A percentile compares a stretch with the other conserved stretches of the same genome.
phyloP scores from a whole-genome alignment of 2,329 filamentous ascomycete genomes.

The Colletotrichum limetticola region DNA sequence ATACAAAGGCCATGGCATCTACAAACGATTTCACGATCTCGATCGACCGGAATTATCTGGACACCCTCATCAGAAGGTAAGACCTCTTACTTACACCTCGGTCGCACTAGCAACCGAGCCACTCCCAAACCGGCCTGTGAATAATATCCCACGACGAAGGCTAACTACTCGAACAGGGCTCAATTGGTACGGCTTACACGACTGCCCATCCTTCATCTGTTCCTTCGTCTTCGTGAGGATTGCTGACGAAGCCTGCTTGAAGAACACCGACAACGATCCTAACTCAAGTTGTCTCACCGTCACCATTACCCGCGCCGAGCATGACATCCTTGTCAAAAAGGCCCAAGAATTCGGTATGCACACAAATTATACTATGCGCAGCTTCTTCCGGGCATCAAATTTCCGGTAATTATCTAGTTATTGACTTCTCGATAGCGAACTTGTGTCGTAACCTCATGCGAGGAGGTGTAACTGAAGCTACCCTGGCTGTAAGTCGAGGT shows the following conservation, averaged over 20 bases:
- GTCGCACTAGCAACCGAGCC: background rate
- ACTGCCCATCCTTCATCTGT: background rate
- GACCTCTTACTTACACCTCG: constrained; percentile 36
- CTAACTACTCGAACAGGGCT: constrained; percentile 37
- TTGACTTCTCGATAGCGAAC: constrained; percentile 47
- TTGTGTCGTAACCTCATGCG: constrained; percentile 59
- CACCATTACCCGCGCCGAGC: constrained; percentile 68
- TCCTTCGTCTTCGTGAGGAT: background rate
- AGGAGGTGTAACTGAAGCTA: constrained; percentile 59
- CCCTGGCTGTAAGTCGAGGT: constrained; percentile 54
- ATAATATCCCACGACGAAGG: background rate
- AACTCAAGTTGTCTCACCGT: constrained; percentile 49
- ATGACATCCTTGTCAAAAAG: constrained; percentile 65
- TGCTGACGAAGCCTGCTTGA: background rate
- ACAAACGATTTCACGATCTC: constrained; percentile 40
- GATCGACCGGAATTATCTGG: constrained; percentile 69
- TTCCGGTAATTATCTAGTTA: constrained; percentile 6
- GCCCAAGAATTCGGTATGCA: constrained; percentile 66
- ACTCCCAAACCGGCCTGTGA: background rate
- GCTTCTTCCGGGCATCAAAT: background rate
- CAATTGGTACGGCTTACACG: constrained; percentile 41
- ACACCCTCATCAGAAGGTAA: constrained; percentile 71
- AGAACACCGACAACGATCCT: constrained; percentile 37
- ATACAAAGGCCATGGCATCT: constrained; percentile 40
- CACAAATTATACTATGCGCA: background rate